These are phyloP conservation scores for Dunaliella sp. DNA, from an alignment of 139 green algal species.

Conservation along the genomic window DNA sequence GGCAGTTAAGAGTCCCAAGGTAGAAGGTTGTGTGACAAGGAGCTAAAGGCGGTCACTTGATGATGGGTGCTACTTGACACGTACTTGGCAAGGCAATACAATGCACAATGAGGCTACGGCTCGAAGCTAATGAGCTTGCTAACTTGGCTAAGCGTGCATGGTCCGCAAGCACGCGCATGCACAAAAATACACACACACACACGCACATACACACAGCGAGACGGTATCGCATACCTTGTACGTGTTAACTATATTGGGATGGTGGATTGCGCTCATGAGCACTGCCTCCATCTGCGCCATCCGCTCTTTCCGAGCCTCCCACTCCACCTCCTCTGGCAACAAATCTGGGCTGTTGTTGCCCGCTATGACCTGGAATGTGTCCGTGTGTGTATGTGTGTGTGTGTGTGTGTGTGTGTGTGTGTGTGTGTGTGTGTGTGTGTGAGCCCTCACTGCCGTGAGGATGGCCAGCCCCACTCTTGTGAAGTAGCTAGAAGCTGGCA, in stretches of 20 bases:
- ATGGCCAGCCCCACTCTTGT: too few species aligned
- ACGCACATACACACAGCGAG: not conserved
- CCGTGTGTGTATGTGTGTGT: not conserved
- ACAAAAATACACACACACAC: not conserved
- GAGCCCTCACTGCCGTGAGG: too few species aligned
- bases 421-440: not conserved
- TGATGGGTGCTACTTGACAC: too few species aligned
- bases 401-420: not conserved
- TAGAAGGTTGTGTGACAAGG: too few species aligned
- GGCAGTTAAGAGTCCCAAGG: too few species aligned
- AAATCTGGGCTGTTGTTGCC: conserved; percentile 9
- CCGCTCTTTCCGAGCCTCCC: conserved; percentile 44
- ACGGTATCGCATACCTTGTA: conserved; percentile 27
- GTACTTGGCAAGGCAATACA: too few species aligned
- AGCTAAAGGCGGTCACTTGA: too few species aligned
- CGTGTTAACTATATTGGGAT: conserved; percentile 43
- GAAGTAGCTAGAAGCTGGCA: not conserved
- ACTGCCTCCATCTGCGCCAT: conserved; percentile 57
- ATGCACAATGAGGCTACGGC: too few species aligned
- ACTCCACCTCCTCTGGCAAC: conserved; percentile 39
- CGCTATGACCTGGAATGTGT: conserved; percentile 10
- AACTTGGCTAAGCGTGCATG: too few species aligned
- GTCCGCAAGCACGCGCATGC: not conserved
- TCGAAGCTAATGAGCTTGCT: too few species aligned
- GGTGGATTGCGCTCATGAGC: conserved; percentile 44